Base-by-base conservation (phyloP, 169 alveolate genomes). In the Cryptosporidium xiaoi region DNA sequence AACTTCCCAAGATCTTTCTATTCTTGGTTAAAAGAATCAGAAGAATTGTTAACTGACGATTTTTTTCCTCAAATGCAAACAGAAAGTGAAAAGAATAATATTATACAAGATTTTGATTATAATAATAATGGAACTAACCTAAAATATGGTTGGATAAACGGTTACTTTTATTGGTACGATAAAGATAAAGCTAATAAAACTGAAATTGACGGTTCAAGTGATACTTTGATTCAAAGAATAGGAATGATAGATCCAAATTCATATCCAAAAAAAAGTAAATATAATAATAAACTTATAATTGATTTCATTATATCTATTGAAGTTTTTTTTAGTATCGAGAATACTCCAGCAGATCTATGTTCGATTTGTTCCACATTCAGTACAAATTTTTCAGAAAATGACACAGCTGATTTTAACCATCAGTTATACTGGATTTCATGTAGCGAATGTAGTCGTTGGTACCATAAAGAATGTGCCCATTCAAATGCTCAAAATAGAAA, bases 1-100 rank as follows among this genome's bases (percentile, higher is more conserved):
- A 33, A 36, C 20, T 69, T 69, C 51, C 87, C 87, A 40, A 77
- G 56, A 60, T 77, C 87, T 15, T 77, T 77, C n/a, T 77, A 60
- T 62, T 18, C 20, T 20, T 77, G 87, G 87, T 7, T 77, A 7
- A 44, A 44, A 16, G 51, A 77, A 12, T 16, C 40, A 20, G n/a
- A 36, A 15, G 40, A 51, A 8, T 20, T 24, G 13, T 40, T 40
- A 1, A 40, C 48, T 40, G 13, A 40, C 0, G 48, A 40, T 40
- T 40, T 40, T 40, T 40, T 40, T 6, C 1, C 10, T 0, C 55
- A 69, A 53, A n/a, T 31, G 7, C 56, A 51, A 51, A 69, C 4
- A 50, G 10, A 31, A 29, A 18, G 51, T 13, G 83, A 69, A 5
- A 64, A 69, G 2, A 31, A 29, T 27, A n/a, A 69, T 5, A 53